These are phyloP conservation scores for Pyrenophora teres DNA, from an alignment of 2,329 filamentous ascomycete species.

Conservation along the genomic window DNA sequence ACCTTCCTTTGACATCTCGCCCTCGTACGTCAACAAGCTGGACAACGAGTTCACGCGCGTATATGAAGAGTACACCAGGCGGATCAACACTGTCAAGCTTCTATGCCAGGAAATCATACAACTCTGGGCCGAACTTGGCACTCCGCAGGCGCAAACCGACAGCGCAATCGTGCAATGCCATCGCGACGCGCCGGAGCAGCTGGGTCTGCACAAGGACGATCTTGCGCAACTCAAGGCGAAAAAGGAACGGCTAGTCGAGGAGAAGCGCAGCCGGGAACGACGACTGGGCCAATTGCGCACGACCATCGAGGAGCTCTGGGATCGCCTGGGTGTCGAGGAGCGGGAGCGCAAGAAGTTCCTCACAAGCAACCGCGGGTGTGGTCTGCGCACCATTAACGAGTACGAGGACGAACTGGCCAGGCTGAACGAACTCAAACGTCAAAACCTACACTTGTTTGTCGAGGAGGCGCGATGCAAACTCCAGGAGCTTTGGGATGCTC, in stretches of 20 bases:
- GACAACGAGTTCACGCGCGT: slow-evolving; percentile 92
- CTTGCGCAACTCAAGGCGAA: slow-evolving; percentile 71
- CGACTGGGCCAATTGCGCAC: slow-evolving; percentile 74
- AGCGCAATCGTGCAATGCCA: slow-evolving; percentile 84
- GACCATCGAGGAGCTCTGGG: slow-evolving; percentile 87
- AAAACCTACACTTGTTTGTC: slow-evolving; percentile 94
- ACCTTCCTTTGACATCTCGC: slow-evolving; percentile 88
- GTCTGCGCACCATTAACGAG: slow-evolving; percentile 89
- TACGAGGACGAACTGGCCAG: slow-evolving; percentile 88
- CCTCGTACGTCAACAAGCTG: slow-evolving; percentile 81
- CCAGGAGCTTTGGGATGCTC: slow-evolving; percentile 90
- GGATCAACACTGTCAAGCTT: slow-evolving; percentile 74
- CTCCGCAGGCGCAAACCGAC: slow-evolving; percentile 91
- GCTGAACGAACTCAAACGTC: slow-evolving; percentile 88
- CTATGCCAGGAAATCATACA: slow-evolving; percentile 85
- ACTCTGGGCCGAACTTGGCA: slow-evolving; percentile 94
- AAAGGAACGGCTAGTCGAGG: slow-evolving; percentile 81
- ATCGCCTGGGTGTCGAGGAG: slow-evolving; percentile 82
- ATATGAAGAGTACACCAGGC: slow-evolving; percentile 93
- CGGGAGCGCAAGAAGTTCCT: slow-evolving; percentile 83
- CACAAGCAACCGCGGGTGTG: slow-evolving; percentile 85
- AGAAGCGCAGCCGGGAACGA: slow-evolving; percentile 85
- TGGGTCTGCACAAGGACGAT: slow-evolving; percentile 89
- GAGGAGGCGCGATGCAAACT: slow-evolving; percentile 90
- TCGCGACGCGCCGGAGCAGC: slow-evolving; percentile 87